Evolutionary conservation across 306 rosid species (phyloP), one percentile per base, ranked within the genome.

Genomic region (Fragaria nilgerrensis): DNA sequence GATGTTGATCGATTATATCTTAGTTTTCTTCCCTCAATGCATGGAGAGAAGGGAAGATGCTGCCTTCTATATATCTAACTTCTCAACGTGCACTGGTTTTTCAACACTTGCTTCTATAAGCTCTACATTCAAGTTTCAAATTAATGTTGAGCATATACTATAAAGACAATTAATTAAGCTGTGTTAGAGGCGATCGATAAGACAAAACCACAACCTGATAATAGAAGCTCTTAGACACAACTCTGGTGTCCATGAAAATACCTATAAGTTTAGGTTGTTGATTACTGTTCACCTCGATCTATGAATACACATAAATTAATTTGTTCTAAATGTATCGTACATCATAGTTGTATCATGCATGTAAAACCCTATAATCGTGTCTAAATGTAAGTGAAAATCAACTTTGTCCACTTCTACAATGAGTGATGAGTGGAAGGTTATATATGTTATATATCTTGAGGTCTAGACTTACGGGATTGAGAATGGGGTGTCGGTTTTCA

Each of bases 21-120:
- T 27, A 5, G 43, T 74, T 59, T 59, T 74, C 41, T 74, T 41
- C 77, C 70, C 78, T 61, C 70, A 9, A 61, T 75, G 78, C 59
- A 19, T 44, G 61, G 70, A 62, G 50, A 62, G 20, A 17, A 19
- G 70, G 34, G 59, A 74, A 74, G 78, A 59, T 43, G 78, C 69
- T 44, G 66, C 44, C 25, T 45, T 17, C 44, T 6, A 41, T 41
- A 37, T 44, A 56, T 56, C 37, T n/a, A 55, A 36, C 68, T 41
- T 52, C 11, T 74, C 44, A 58, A 62, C 70, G 70, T 75, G 59
- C 70, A 19, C 37, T 32, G 7, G 58, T 52, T 45, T 74, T 41
- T 61, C 69, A 74, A 74, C 41, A 58, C 41, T 74, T 74, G 4
- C 55, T 5, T 23, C 16, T 7, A 0, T 29, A 41, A 27, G 15